These are phyloP conservation scores for Salicornia ramosissima DNA, from an alignment of 148 eudicot genomes.

Conservation along the genomic window DNA sequence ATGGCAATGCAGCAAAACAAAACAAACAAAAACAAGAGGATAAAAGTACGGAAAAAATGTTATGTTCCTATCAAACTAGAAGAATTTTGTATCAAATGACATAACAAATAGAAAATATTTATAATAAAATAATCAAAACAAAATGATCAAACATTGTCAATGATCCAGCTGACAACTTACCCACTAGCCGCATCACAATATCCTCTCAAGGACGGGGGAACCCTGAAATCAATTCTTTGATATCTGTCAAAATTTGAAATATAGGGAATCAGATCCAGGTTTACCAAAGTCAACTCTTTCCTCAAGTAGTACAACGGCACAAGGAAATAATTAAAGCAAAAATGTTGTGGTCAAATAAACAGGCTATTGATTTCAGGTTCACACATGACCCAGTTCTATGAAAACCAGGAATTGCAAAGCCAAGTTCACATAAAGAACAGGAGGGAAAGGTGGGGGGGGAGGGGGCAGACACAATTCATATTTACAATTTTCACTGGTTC, in stretches of 20 bases:
- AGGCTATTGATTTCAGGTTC: not conserved
- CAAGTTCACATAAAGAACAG: too few species aligned
- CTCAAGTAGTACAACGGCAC: not conserved
- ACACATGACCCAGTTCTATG: not conserved
- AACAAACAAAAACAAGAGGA: too few species aligned
- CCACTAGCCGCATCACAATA: constrained; percentile 52
- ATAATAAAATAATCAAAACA: not conserved
- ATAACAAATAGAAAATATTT: too few species aligned
- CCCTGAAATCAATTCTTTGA: constrained; percentile 84
- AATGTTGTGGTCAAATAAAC: not conserved
- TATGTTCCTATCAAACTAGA: too few species aligned
- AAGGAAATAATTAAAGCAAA: not conserved
- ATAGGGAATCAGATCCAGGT: constrained; percentile 1
- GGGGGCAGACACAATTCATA: too few species aligned
- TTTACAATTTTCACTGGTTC: too few species aligned
- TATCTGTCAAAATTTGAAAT: constrained; percentile 45
- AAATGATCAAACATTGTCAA: not conserved
- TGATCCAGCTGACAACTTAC: constrained; percentile 37
- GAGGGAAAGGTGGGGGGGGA: too few species aligned
- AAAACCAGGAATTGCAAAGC: not conserved
- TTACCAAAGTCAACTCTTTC: not conserved
- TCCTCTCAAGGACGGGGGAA: constrained; percentile 59
- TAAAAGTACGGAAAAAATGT: too few species aligned
- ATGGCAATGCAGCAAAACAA: too few species aligned
- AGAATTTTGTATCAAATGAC: too few species aligned